Evolutionary conservation across 140 eudicot genomes (phyloP).

Genomic region (Flaveria floridana): DNA sequence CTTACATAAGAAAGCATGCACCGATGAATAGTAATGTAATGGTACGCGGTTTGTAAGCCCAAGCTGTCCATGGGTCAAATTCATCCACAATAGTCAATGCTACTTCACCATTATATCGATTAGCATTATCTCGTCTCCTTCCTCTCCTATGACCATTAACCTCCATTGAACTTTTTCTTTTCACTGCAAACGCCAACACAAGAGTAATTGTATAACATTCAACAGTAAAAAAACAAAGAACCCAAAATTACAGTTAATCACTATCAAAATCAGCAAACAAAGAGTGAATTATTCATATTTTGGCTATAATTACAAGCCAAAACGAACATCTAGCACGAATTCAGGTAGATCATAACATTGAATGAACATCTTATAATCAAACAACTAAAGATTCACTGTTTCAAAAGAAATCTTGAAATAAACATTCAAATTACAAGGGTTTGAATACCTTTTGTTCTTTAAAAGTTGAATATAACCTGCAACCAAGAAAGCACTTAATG

Average conservation of each 20-base stretch:
- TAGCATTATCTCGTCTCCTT: constrained; percentile 39
- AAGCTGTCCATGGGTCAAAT: constrained; percentile 98
- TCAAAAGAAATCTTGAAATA: constrained; percentile 9
- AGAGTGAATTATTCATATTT: constrained; percentile 1
- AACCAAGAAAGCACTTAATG: too few species aligned
- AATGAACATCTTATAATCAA: background rate
- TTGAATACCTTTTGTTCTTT: background rate
- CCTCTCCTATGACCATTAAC: constrained; percentile 51
- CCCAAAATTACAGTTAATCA: constrained; percentile 5
- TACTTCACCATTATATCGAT: constrained; percentile 58
- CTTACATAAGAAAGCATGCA: constrained; percentile 95
- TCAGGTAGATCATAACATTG: background rate
- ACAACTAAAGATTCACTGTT: constrained; percentile 5
- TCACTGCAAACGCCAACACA: constrained; percentile 30
- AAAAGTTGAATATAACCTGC: background rate
- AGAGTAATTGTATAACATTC: constrained; percentile 1
- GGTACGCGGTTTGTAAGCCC: constrained; percentile 96
- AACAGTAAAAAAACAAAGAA: constrained; percentile 4
- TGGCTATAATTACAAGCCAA: background rate
- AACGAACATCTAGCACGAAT: constrained; percentile 7
- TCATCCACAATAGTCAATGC: constrained; percentile 57
- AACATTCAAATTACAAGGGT: background rate
- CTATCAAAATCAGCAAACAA: constrained; percentile 4
- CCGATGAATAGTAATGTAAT: constrained; percentile 81
- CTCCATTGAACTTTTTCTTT: constrained; percentile 47